These are phyloP conservation scores for Paspalum notatum DNA, from an alignment of 176 grass and related monocot genomes.

Conservation along the genomic window DNA sequence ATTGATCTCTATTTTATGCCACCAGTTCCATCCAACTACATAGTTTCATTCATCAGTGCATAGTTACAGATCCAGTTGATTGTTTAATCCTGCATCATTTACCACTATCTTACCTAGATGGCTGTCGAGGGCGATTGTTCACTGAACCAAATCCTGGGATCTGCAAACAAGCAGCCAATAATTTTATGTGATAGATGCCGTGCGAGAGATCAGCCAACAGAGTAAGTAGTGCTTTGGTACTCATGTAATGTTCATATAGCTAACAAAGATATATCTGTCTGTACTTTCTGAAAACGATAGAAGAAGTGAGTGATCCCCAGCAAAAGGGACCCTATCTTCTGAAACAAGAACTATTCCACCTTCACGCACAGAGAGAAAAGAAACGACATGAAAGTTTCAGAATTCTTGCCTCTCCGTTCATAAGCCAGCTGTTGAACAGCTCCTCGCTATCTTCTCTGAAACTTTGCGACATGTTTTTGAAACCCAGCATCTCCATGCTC, in stretches of 20 bases:
- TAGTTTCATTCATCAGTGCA: constrained; percentile 6
- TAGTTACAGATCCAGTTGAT: background rate
- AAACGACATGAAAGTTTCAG: background rate
- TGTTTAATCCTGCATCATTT: background rate
- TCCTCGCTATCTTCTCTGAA: constrained; percentile 76
- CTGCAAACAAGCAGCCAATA: constrained; percentile 46
- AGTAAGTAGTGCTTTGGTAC: constrained; percentile 5
- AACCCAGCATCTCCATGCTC: constrained; percentile 73
- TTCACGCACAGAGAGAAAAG: background rate
- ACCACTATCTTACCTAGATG: constrained; percentile 53
- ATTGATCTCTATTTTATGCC: background rate
- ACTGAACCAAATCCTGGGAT: constrained; percentile 60
- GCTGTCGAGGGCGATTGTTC: constrained; percentile 57
- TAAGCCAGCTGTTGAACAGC: constrained; percentile 76
- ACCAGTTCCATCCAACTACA: background rate
- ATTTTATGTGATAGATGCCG: constrained; percentile 12
- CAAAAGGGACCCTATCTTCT: constrained; percentile 14
- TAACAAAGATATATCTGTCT: background rate
- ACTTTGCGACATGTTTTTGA: constrained; percentile 54
- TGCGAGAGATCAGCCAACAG: constrained; percentile 18
- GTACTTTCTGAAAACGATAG: background rate
- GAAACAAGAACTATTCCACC: background rate
- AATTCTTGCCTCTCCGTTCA: constrained; percentile 78
- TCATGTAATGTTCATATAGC: constrained; percentile 1
- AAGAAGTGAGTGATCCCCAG: background rate